Base-by-base conservation (phyloP, 2,329 filamentous ascomycete genomes). In the Cryphonectria carpinicola region DNA sequence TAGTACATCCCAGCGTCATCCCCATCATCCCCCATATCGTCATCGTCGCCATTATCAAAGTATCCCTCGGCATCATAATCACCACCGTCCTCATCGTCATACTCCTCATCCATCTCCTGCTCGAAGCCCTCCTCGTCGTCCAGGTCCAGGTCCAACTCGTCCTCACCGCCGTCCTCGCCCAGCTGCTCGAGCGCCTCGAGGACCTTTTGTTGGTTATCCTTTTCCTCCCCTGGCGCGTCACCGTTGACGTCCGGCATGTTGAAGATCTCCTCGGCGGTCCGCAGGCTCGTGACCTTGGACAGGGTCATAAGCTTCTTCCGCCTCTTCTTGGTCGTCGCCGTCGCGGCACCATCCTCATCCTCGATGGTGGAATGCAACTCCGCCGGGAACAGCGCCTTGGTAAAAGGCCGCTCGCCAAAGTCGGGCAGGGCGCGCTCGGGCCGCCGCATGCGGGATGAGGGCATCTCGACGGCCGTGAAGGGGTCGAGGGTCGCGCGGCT, bases 61-160 rank as follows among this genome's bases (percentile, higher is more conserved):
- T 89, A 89, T 13, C 83, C 83, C 75, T 90, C 88, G 2, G 88
- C 88, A 61, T 89, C 85, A 76, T 90, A 90, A 72, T 89, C 88
- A 10, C 88, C 87, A 1, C 85, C 88, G 65, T 87, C 86, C 70
- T 89, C 86, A 69, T 89, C 88, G 64, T 89, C 86, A 72, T 85
- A 86, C 35, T 81, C 80, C 58, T 82, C 80, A 6, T 80, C 79
- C 65, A 78, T 74, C 71, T 79, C 78, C 56, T 80, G 79, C 46
- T 86, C 86, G 25, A 84, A 80, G 8, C 85, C 83, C 13, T 88
- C 86, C 13, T 87, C 86, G 6, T 85, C 86, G 3, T 82, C 83
- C 61, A 81, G 37, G 25, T 81, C 79, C 11, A 76, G 76, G 2
- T 82, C 81, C 46, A 78, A 79, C 17, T 77, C 77, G 3, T 73